Evolutionary conservation across 345 rosid species (phyloP).

Genomic region (Litchi chinensis): DNA sequence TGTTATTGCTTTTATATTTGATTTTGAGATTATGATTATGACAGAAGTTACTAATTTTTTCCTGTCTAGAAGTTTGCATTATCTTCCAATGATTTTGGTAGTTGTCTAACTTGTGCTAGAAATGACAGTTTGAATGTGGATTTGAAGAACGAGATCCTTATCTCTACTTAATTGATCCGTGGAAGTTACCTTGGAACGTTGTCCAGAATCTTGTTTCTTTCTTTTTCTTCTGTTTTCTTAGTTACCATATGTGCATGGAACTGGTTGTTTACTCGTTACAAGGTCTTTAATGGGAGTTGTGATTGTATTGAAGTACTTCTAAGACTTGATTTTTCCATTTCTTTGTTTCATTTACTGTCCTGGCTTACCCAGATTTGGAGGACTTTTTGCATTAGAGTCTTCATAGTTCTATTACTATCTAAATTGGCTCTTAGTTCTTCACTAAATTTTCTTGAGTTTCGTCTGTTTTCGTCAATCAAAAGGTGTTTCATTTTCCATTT

Average conservation of each 20-base stretch:
- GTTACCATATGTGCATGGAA: not conserved
- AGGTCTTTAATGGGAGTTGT: not conserved
- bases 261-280: not conserved
- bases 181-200: not conserved
- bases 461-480: not conserved
- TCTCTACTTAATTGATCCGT: not conserved
- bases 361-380: not conserved
- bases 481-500: not conserved
- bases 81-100: not conserved
- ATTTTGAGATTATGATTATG: not conserved
- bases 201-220: not conserved
- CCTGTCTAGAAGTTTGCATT: not conserved
- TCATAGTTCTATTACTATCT: not conserved
- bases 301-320: not conserved
- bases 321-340: not conserved
- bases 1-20: not conserved
- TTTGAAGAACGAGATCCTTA: not conserved
- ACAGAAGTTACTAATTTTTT: not conserved
- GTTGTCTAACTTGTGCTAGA: not conserved
- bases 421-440: not conserved
- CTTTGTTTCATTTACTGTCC: not conserved
- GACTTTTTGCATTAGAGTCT: not conserved
- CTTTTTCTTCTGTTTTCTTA: not conserved
- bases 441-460: not conserved
- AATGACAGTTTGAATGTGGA: not conserved